These are phyloP conservation scores for Apiospora malaysiana DNA, from an alignment of 2,329 filamentous ascomycete genomes.

Conservation along the genomic window DNA sequence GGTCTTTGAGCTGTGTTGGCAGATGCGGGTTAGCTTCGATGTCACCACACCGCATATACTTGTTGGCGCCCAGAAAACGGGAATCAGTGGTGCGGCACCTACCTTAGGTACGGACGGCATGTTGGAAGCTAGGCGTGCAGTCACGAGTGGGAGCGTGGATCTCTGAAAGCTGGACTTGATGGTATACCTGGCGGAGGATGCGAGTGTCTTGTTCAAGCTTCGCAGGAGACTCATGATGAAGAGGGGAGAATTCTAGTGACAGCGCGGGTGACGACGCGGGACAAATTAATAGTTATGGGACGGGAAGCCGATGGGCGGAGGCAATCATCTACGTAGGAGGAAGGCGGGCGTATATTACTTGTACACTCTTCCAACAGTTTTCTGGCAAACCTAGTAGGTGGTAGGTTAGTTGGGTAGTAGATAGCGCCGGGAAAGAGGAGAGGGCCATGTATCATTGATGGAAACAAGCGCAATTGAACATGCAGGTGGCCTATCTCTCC, in stretches of 20 bases:
- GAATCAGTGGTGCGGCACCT: conserved; percentile 1
- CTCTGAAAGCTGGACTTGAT: conserved; percentile 38
- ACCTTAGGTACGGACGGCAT: conserved; percentile 32
- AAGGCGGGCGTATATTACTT: neutral
- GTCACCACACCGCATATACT: neutral
- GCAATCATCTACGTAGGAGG: conserved; percentile 11
- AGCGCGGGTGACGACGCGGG: neutral
- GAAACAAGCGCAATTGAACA: neutral
- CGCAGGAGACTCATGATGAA: conserved; percentile 37
- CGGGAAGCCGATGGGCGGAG: conserved; percentile 22
- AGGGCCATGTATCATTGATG: no score
- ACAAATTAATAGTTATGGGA: conserved; percentile 20
- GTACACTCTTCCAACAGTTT: conserved; percentile 6
- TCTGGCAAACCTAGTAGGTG: neutral
- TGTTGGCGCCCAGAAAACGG: neutral
- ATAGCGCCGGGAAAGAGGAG: no score
- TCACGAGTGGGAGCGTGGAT: conserved; percentile 37
- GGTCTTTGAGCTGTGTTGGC: conserved; percentile 71
- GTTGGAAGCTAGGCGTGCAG: conserved; percentile 37
- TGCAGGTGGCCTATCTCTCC: neutral
- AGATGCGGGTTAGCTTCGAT: neutral
- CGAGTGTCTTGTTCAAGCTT: conserved; percentile 33
- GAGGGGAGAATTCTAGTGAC: conserved; percentile 9
- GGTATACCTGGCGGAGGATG: conserved; percentile 31
- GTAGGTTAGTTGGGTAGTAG: no score